A percentile compares a stretch with the other conserved stretches of the same genome.
phyloP scores from a whole-genome alignment of 768 basidiomycete species.

The Filobasidium wieringae region DNA sequence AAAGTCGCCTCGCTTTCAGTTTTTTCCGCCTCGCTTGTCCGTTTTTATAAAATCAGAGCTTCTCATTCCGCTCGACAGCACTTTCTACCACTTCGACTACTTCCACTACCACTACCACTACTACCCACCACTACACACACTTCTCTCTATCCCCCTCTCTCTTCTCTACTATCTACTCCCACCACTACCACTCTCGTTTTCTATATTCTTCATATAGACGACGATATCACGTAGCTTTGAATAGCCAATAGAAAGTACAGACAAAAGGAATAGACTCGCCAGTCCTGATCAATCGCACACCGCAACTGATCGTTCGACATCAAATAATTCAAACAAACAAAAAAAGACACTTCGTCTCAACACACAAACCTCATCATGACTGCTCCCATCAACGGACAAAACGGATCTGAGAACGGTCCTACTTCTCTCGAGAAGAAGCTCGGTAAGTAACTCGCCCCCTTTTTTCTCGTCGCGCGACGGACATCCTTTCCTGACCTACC shows the following conservation, averaged over 20 bases:
- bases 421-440: slow-evolving; percentile 33
- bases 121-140: neutral
- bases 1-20: too few species aligned
- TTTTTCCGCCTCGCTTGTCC: neutral
- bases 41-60: too few species aligned
- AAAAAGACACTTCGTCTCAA: neutral
- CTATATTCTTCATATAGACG: neutral
- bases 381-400: slow-evolving; percentile 21
- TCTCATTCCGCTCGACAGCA: neutral
- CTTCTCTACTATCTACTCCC: neutral
- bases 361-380: too few species aligned
- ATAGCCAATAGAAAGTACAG: neutral
- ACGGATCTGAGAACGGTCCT: slow-evolving; percentile 18
- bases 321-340: neutral
- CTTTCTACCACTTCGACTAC: neutral
- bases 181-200: neutral
- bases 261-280: neutral
- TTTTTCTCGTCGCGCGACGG: neutral
- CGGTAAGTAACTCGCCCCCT: slow-evolving; percentile 22
- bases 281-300: neutral
- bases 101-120: neutral
- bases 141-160: neutral
- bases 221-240: neutral
- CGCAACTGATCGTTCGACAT: neutral
- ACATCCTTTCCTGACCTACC: neutral